Percentiles rank a stretch among this genome's conserved stretches.
Evolutionary conservation across 805 yeast species (phyloP).

Genomic region (Metschnikowia drakensbergensis): DNA sequence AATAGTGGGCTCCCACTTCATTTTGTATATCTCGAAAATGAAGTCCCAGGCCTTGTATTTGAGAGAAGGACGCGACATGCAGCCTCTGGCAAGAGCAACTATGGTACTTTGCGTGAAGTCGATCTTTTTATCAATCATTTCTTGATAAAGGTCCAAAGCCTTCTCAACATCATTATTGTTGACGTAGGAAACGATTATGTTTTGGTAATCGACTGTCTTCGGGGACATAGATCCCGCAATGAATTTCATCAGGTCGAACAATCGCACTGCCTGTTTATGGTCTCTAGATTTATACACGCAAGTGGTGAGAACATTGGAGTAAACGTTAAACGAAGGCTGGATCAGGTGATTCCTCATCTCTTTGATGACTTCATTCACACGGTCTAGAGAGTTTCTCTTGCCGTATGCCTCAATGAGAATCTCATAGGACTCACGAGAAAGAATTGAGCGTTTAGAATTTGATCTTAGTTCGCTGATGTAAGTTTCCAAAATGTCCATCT

Average conservation of each 20-base stretch:
- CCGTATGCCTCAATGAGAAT: constrained; percentile 45
- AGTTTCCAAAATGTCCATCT: constrained; percentile 29
- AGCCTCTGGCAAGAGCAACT: constrained; percentile 63
- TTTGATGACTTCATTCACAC: constrained; percentile 34
- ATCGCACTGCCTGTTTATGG: constrained; percentile 58
- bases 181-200: constrained; percentile 65
- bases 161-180: constrained; percentile 62
- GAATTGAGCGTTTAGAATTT: constrained; percentile 20
- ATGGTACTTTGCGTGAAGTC: constrained; percentile 36
- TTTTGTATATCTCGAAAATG: constrained; percentile 58
- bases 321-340: constrained; percentile 44
- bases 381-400: constrained; percentile 33
- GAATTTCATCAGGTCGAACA: constrained; percentile 86
- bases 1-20: constrained; percentile 40
- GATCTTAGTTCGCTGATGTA: constrained; percentile 26
- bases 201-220: constrained; percentile 60
- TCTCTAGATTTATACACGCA: constrained; percentile 50
- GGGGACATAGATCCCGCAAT: constrained; percentile 65
- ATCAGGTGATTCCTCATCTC: constrained; percentile 37
- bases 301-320: constrained; percentile 57
- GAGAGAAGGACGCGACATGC: constrained; percentile 49
- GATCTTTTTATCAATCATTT: constrained; percentile 43
- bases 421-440: constrained; percentile 42
- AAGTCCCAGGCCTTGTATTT: constrained; percentile 71
- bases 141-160: constrained; percentile 72